Percentiles rank a stretch among this genome's conserved stretches.
These are phyloP conservation scores for Kodamaea hsintzibuensis DNA, from an alignment of 805 yeast species.

Conservation along the genomic window DNA sequence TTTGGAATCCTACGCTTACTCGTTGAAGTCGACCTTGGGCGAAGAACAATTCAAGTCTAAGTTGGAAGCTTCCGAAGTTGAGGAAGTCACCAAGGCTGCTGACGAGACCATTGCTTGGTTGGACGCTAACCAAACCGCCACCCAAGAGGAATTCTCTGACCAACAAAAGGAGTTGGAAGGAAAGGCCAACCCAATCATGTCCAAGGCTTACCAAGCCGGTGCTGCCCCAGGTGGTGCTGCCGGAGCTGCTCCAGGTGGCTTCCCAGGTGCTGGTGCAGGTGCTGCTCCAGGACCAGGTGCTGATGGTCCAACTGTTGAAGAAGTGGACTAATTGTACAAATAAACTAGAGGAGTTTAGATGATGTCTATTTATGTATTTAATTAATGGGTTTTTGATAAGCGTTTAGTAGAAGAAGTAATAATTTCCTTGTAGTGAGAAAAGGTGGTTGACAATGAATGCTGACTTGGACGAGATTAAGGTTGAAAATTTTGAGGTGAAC, in stretches of 20 bases:
- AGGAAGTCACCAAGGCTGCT: constrained; percentile 72
- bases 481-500: too few relatives aligned
- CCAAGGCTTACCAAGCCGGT: constrained; percentile 94
- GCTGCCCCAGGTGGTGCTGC: constrained; percentile 75
- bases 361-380: constrained; percentile 9
- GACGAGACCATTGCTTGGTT: constrained; percentile 89
- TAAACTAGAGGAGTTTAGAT: constrained; percentile 4
- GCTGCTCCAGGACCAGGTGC: constrained; percentile 38
- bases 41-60: constrained; percentile 42
- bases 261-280: constrained; percentile 33
- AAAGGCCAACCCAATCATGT: constrained; percentile 94
- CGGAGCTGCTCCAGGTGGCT: constrained; percentile 61
- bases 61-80: constrained; percentile 63
- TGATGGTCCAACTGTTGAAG: constrained; percentile 56
- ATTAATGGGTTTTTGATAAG: constrained; percentile 8
- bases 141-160: constrained; percentile 88
- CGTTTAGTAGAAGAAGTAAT: not conserved
- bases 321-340: constrained; percentile 41
- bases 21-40: constrained; percentile 77
- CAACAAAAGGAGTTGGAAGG: constrained; percentile 95
- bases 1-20: constrained; percentile 93
- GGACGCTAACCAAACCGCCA: constrained; percentile 89
- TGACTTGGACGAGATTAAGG: too few relatives aligned
- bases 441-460: too few relatives aligned
- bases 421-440: too few relatives aligned